Evolutionary conservation across 345 rosid species (phyloP), one percentile per base, ranked within the genome.

Genomic region (Stellera chamaejasme): DNA sequence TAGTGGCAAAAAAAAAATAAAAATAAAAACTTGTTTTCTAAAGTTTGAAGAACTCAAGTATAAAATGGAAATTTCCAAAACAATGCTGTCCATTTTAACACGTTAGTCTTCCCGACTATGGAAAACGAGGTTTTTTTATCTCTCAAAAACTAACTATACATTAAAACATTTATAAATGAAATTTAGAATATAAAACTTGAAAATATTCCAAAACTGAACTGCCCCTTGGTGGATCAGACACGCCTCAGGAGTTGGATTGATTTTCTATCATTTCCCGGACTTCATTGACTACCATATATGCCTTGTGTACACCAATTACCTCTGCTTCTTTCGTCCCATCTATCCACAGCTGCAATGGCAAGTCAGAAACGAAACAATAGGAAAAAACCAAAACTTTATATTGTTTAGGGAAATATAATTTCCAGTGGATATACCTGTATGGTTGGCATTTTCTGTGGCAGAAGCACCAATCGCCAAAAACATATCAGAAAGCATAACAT

Each of bases 371-470:
- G 32, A 39, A 56, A 27, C 12, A 50, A 13, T 54, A 3, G 48
- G 48, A 59, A 58, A 43, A 2, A 15, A 49, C 27, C 4, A 54
- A 54, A 26, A 41, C 36, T 45, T 26, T n/a, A 56, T 45, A 49
- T 13, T 10, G 27, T 45, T 16, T 5, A 50, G 36, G 28, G 27
- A 41, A 16, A 19, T 14, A 36, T 58, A 26, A 13, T 48, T 55
- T 5, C 47, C 6, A 27, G 55, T 25, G 32, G 45, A 45, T 46
- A 59, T 62, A 79, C 98, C 94, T 92, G 99, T 56, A 89, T 80
- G 2, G 94, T 81, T 27, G 99, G 97, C 96, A 93, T 93, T 75
- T 86, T 93, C 96, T 93, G 88, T 47, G 25, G 27, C 55, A n/a
- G 53, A 64, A 65, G 27, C 2, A 5, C 52, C 50, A 39, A 55